Evolutionary conservation across 306 rosid genomes (phyloP).

Genomic region (Dryas octopetala): DNA sequence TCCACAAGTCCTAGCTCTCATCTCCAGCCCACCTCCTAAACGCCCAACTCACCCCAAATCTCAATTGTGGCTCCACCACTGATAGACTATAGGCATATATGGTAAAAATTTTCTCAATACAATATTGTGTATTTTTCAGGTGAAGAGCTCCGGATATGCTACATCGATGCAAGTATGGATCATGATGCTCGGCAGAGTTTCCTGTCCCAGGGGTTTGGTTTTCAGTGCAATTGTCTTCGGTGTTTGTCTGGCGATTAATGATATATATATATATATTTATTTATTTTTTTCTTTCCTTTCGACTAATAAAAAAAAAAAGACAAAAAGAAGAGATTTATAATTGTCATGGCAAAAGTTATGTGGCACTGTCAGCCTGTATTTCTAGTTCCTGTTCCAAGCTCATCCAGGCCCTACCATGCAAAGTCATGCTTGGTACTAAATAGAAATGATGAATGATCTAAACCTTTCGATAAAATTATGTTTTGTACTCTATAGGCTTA

Average conservation of each 20-base stretch:
- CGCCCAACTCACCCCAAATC: no score
- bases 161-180: constrained; percentile 79
- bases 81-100: not conserved
- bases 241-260: constrained; percentile 61
- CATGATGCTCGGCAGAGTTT: constrained; percentile 61
- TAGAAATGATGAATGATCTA: no score
- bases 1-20: no score
- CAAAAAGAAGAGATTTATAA: not conserved
- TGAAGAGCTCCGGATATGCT: constrained; percentile 94
- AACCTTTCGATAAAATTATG: no score
- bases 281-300: not conserved
- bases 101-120: not conserved
- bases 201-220: constrained; percentile 72
- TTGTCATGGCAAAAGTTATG: not conserved
- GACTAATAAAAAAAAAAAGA: no score
- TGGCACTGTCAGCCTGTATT: not conserved
- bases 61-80: no score
- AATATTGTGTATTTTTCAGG: constrained; percentile 38
- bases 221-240: constrained; percentile 67
- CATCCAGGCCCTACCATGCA: not conserved
- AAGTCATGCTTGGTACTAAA: no score
- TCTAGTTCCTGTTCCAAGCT: not conserved
- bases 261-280: constrained; percentile 7
- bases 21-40: no score
- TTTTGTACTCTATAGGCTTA: no score